phyloP scores from a whole-genome alignment of 2,329 filamentous ascomycete species.

The Alternaria sp. region DNA sequence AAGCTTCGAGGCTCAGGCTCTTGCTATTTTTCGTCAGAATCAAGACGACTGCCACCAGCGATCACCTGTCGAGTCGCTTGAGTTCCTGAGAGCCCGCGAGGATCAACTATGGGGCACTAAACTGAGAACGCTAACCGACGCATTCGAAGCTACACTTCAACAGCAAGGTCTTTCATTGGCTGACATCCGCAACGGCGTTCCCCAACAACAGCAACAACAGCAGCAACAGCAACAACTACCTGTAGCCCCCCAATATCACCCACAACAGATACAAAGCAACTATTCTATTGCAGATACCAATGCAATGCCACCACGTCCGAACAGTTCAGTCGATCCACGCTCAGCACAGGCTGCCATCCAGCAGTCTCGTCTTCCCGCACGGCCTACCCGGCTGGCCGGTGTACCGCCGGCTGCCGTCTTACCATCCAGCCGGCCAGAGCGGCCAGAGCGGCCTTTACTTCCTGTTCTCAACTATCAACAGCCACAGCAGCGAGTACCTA shows the following conservation, averaged over 20 bases:
- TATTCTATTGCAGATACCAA: neutral
- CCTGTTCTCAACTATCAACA: constrained; percentile 46
- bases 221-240: constrained; percentile 3
- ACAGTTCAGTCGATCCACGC: neutral
- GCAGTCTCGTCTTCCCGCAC: constrained; percentile 1
- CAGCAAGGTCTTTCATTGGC: neutral
- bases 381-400: neutral
- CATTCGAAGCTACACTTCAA: constrained; percentile 1
- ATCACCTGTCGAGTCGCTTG: neutral
- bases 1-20: constrained; percentile 15
- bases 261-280: neutral
- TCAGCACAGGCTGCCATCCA: constrained; percentile 15
- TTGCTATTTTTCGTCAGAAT: constrained; percentile 15
- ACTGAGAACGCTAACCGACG: constrained; percentile 10
- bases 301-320: neutral
- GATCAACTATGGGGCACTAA: constrained; percentile 8
- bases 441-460: constrained; percentile 32
- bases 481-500: constrained; percentile 52
- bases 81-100: constrained; percentile 7
- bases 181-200: neutral
- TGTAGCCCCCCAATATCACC: neutral
- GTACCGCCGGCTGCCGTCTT: neutral
- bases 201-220: constrained; percentile 7
- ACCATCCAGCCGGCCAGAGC: neutral
- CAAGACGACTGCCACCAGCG: constrained; percentile 16